Base-by-base conservation (phyloP, 2,329 filamentous ascomycete genomes). In the Penicillium sp. region DNA sequence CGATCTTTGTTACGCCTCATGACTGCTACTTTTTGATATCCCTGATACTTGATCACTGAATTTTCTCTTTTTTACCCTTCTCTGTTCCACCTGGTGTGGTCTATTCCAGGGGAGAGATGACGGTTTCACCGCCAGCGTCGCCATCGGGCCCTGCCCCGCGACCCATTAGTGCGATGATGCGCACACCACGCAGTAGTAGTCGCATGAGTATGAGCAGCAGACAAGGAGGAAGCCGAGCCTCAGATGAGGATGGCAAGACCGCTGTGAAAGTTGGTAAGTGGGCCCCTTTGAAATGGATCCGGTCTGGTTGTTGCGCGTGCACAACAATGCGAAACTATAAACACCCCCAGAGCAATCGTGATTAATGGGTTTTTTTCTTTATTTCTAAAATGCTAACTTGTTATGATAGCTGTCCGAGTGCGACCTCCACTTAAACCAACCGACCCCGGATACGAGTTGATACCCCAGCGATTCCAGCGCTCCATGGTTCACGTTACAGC, bases 201-300 rank as follows among this genome's bases (percentile, higher is more conserved):
- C 89, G 92, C 65, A 81, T 96, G 82, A 96, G 91, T 78, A 88
- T 89, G 79, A 74, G 76, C 62, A 87, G 89, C 77, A 93, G 89
- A 74, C 79, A 82, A 50, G 87, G 86, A 50, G 86, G 88, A 60
- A 96, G 90, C 76, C 85, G 90, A 69, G 88, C 89, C 23, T 96
- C 92, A 0, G 92, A 97, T 68, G 92, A 97, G 66, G 92, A 96
- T 73, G 83, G 83, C 60, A 92, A 89, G 73, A 96, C 92, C 6
- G 90, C 92, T 25, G 92, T 97, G 77, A 94, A 90, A 93, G 92
- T 97, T 72, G 92, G 92, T 97, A 84, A 67, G 92, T 89, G 62
- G 44, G 20, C 23, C 29, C 29, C 48, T 50, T 53, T 48, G 3
- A 41, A 54, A 37, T 23, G 1, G 25, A 52, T n/a, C 52, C 31